Conservation (phyloP, 495 filamentous ascomycete genomes). For the Hypomontagnella monticulosa region DNA sequence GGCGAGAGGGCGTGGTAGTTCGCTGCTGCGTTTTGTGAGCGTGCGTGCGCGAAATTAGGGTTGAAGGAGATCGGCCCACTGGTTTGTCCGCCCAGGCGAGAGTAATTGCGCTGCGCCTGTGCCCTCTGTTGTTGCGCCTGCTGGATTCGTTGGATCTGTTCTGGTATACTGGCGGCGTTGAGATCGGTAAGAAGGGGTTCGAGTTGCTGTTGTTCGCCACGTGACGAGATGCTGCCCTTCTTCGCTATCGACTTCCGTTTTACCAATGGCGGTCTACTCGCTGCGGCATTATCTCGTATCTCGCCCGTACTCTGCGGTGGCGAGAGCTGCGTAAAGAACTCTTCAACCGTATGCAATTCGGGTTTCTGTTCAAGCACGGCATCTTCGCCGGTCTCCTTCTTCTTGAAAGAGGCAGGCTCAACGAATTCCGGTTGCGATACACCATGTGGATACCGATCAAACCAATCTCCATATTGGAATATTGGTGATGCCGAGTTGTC, state of each 20-base stretch:
- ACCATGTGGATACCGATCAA: slow-evolving; percentile 92
- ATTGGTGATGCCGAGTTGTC: slow-evolving; percentile 68
- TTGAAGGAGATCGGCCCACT: slow-evolving; percentile 53
- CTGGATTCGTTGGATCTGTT: slow-evolving; percentile 47
- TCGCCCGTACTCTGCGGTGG: slow-evolving; percentile 64
- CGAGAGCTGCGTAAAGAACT: slow-evolving; percentile 88
- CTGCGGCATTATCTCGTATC: slow-evolving; percentile 39
- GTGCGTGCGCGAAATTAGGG: slow-evolving; percentile 48
- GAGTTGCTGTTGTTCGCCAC: slow-evolving; percentile 49
- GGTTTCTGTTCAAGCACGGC: slow-evolving; percentile 84
- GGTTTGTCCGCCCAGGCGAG: slow-evolving; percentile 49
- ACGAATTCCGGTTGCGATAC: slow-evolving; percentile 85
- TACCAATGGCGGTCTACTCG: slow-evolving; percentile 45
- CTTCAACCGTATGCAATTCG: slow-evolving; percentile 91
- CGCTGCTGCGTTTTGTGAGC: slow-evolving; percentile 47
- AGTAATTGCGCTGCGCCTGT: slow-evolving; percentile 55
- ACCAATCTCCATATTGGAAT: slow-evolving; percentile 99
- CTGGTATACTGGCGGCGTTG: slow-evolving; percentile 40
- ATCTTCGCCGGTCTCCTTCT: slow-evolving; percentile 79
- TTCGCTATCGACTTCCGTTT: slow-evolving; percentile 58
- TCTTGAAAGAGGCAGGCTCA: slow-evolving; percentile 72
- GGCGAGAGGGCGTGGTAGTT: slow-evolving; percentile 58
- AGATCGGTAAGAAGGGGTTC: slow-evolving; percentile 57
- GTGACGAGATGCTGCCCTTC: slow-evolving; percentile 52
- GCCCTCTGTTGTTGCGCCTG: slow-evolving; percentile 50